These are phyloP conservation scores for Rhizoctonia solani DNA, from an alignment of 1,284 basidiomycete genomes.

Conservation along the genomic window DNA sequence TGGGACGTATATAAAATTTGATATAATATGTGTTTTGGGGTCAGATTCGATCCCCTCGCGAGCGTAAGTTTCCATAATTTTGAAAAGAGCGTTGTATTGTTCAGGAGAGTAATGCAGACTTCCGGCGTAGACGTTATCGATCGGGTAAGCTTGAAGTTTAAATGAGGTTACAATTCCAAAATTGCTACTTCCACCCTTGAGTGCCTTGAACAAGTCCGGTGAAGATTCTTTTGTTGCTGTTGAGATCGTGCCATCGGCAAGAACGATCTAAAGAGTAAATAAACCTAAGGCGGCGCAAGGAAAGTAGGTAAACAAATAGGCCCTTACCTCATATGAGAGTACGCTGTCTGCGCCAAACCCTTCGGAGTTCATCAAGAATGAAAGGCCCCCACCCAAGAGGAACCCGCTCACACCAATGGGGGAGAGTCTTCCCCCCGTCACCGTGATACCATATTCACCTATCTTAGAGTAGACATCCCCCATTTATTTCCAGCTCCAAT, in stretches of 20 bases:
- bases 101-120: constrained; percentile 5
- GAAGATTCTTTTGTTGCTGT: background rate
- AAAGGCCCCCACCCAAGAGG: constrained; percentile 1
- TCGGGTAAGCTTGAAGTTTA: background rate
- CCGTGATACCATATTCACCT: constrained; percentile 1
- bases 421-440: constrained; percentile 4
- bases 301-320: background rate
- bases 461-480: constrained; percentile 14
- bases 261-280: background rate
- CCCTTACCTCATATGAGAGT: background rate
- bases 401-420: constrained; percentile 15
- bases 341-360: constrained; percentile 9
- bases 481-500: constrained; percentile 6
- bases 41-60: background rate
- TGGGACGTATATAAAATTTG: background rate
- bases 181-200: constrained; percentile 13
- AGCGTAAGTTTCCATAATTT: background rate
- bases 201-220: constrained; percentile 8
- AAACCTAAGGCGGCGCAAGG: background rate
- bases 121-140: constrained; percentile 9
- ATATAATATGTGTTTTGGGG: constrained; percentile 8
- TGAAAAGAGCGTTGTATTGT: background rate
- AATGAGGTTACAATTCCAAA: constrained; percentile 16
- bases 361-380: constrained; percentile 1
- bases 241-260: constrained; percentile 7